phyloP scores from a whole-genome alignment of 2,329 filamentous ascomycete genomes.

The Trichophyton rubrum region DNA sequence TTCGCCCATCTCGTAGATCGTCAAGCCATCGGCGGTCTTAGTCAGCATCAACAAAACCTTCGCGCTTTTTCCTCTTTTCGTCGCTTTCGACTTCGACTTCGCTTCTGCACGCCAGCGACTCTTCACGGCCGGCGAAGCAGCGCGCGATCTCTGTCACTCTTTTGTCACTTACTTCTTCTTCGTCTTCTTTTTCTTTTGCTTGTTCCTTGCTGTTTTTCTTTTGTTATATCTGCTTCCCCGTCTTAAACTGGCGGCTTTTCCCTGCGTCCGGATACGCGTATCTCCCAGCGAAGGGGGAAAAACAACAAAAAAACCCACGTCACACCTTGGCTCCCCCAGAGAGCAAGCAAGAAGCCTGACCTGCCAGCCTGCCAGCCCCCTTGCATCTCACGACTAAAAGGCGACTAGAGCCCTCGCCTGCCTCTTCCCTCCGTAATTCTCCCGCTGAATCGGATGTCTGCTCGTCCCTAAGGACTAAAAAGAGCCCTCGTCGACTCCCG shows the following conservation, averaged over 20 bases:
- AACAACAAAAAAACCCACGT: not conserved
- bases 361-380: not conserved
- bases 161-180: conserved; percentile 9
- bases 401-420: not conserved
- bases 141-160: conserved; percentile 15
- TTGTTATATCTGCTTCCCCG: conserved; percentile 9
- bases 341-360: too few relatives aligned
- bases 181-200: not conserved
- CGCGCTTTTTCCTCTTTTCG: conserved; percentile 10
- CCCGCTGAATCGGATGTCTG: not conserved
- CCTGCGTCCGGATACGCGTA: conserved; percentile 3
- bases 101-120: not conserved
- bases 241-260: not conserved
- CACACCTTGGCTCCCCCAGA: conserved; percentile 3
- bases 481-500: not conserved
- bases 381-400: not conserved
- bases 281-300: not conserved
- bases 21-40: not conserved
- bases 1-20: not conserved
- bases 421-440: not conserved
- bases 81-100: conserved; percentile 6
- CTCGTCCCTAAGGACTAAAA: not conserved
- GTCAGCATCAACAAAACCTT: not conserved
- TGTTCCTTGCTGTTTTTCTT: not conserved
- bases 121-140: conserved; percentile 6